Evolutionary conservation across 805 yeast genomes (phyloP), one percentile per base, ranked within the genome.

Genomic region (Teunomyces barrocoloradensis): DNA sequence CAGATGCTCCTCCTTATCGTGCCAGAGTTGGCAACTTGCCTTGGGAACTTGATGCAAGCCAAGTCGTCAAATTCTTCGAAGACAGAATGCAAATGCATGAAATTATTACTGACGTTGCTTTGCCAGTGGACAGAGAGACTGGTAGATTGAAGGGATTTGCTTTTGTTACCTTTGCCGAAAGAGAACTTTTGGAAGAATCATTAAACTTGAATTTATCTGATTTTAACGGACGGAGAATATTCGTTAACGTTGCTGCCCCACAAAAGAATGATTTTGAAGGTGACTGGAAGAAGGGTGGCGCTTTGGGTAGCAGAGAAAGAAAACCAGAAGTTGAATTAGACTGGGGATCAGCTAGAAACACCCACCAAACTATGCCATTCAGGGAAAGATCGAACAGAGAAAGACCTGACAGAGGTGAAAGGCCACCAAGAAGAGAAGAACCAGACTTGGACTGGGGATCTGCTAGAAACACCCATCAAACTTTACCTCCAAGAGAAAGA

Each of bases 11-110:
- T 15, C 99, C 99, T 46, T 94, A 69, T 77, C 85, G 87, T 60
- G 97, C 96, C n/a, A 82, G 89, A 65, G 77, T 92, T 55, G 81
- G 81, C 63, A 90, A 91, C 71, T 80, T 94, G 62, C 89, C 96
- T 50, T 86, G 87, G 84, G 91, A 87, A 49, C 79, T 81, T 39
- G 67, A 74, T 41, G 97, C 92, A 66, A 81, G 75, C 32, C 79
- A 75, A 45, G 74, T 87, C 49, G 71, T 66, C 44, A 79, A 77
- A 21, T 86, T 85, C 74, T 78, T 87, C 48, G 84, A 79, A 57
- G 80, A 78, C 49, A 74, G 81, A 53, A 69, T 72, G 59, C 82
- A 79, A 55, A 71, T 75, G 18, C 66, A 66, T 33, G 73, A 65
- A 45, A 74, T 82, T 44, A 80, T 88, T 47, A 70, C 74, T 40